Conservation (phyloP, 495 filamentous ascomycete species). For the Penicillium alfredii region DNA sequence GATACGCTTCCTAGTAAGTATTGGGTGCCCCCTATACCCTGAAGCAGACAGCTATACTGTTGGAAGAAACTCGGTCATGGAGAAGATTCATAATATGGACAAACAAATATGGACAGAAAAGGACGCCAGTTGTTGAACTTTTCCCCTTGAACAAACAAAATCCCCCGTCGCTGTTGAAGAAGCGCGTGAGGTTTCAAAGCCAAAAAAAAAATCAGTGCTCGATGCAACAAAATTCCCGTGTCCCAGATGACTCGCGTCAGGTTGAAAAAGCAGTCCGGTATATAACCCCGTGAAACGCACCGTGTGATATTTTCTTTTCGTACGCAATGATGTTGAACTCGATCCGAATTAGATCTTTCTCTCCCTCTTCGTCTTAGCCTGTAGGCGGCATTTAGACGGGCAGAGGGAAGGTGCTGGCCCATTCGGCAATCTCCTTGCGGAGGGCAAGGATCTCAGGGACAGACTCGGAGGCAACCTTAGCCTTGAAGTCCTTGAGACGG, state of each 20-base stretch:
- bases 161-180: conserved; percentile 33
- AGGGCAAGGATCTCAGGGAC: conserved; percentile 73
- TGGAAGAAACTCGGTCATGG: background rate
- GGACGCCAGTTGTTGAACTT: conserved; percentile 29
- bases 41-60: background rate
- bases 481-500: conserved; percentile 99
- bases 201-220: conserved; percentile 7
- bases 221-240: conserved; percentile 30
- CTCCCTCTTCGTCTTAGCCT: conserved; percentile 14
- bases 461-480: conserved; percentile 72
- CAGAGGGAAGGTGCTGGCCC: conserved; percentile 89
- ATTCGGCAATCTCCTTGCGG: conserved; percentile 80
- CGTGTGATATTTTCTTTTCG: conserved; percentile 25
- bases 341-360: conserved; percentile 12
- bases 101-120: background rate
- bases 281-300: conserved; percentile 41
- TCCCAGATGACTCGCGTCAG: conserved; percentile 41
- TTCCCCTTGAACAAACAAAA: conserved; percentile 32
- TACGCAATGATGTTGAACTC: conserved; percentile 32
- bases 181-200: conserved; percentile 26
- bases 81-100: background rate
- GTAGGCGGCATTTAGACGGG: conserved; percentile 64
- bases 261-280: conserved; percentile 47
- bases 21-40: too few relatives aligned
- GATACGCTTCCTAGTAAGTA: too few relatives aligned